Evolutionary conservation across 345 rosid species (phyloP).

Genomic region (Excoecaria cochinchinensis): DNA sequence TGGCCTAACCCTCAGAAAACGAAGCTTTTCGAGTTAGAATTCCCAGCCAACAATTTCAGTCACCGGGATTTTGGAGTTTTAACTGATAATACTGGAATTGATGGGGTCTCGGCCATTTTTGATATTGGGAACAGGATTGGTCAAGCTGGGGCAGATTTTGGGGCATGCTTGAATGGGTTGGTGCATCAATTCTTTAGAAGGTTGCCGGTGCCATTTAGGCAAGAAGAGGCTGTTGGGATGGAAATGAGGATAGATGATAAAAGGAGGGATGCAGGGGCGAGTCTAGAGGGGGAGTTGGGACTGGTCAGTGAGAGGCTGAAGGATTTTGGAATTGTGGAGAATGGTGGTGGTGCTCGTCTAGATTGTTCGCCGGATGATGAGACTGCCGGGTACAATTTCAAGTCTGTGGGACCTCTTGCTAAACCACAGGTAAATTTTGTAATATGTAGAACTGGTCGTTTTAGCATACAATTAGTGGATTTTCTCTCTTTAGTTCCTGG

Average conservation of each 20-base stretch:
- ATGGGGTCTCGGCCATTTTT: constrained; percentile 70
- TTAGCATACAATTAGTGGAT: background rate
- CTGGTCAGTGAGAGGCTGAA: constrained; percentile 45
- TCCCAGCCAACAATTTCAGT: constrained; percentile 46
- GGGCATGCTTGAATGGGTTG: constrained; percentile 68
- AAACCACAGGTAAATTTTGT: constrained; percentile 58
- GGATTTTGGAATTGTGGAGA: constrained; percentile 40
- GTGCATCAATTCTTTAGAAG: constrained; percentile 77
- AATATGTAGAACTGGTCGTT: background rate
- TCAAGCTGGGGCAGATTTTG: constrained; percentile 85
- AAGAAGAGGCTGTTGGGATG: constrained; percentile 39
- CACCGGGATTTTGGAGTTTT: constrained; percentile 45
- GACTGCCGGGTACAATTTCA: constrained; percentile 49
- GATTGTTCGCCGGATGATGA: constrained; percentile 51
- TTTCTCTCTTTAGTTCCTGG: background rate
- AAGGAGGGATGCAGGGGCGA: constrained; percentile 29
- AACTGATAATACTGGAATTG: constrained; percentile 41
- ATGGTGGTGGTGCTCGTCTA: constrained; percentile 22
- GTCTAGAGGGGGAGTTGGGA: constrained; percentile 37
- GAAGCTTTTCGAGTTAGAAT: constrained; percentile 72
- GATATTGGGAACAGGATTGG: constrained; percentile 80
- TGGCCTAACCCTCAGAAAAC: constrained; percentile 65
- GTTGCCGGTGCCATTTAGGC: constrained; percentile 65
- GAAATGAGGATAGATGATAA: constrained; percentile 33
- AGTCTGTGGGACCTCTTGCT: constrained; percentile 49